Evolutionary conservation across 1,139 yeast species (phyloP).

Genomic region (Yamadazyma dendronema): DNA sequence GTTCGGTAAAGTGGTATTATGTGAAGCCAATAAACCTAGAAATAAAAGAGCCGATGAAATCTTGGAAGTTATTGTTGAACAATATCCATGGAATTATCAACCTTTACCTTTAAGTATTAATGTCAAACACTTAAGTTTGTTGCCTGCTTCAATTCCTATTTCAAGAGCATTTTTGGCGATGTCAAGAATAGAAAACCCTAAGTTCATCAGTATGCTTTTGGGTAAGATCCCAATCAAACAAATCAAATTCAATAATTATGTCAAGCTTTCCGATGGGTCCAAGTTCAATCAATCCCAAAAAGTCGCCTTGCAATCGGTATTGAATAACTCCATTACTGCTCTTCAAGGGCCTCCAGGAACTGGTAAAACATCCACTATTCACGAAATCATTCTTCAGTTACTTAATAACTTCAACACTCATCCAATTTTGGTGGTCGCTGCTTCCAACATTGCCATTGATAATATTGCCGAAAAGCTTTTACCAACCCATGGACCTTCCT

Average conservation of each 20-base stretch:
- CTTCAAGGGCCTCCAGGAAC: constrained; percentile 72
- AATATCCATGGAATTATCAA: constrained; percentile 56
- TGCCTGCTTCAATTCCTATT: constrained; percentile 65
- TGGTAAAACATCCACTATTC: constrained; percentile 65
- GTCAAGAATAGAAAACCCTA: constrained; percentile 56
- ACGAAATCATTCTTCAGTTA: constrained; percentile 63
- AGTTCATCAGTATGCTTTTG: constrained; percentile 54
- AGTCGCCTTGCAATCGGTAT: constrained; percentile 63
- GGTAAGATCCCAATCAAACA: constrained; percentile 63
- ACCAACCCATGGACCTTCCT: constrained; percentile 46
- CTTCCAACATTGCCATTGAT: constrained; percentile 74
- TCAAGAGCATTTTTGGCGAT: constrained; percentile 63
- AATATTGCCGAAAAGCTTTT: constrained; percentile 68
- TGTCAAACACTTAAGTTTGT: constrained; percentile 41
- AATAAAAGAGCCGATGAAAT: constrained; percentile 17
- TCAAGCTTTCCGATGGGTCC: constrained; percentile 45
- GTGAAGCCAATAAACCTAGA: constrained; percentile 27
- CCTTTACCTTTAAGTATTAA: constrained; percentile 46
- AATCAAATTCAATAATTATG: constrained; percentile 52
- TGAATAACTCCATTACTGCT: constrained; percentile 64
- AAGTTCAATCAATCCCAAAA: constrained; percentile 62
- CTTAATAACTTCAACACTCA: constrained; percentile 52
- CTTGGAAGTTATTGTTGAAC: constrained; percentile 47
- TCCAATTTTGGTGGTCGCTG: constrained; percentile 73
- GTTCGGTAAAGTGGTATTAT: constrained; percentile 49